A percentile compares a stretch with the other conserved stretches of the same genome.
Conservation (phyloP, 2,329 filamentous ascomycete species). For the Thermoascus crustaceus region DNA sequence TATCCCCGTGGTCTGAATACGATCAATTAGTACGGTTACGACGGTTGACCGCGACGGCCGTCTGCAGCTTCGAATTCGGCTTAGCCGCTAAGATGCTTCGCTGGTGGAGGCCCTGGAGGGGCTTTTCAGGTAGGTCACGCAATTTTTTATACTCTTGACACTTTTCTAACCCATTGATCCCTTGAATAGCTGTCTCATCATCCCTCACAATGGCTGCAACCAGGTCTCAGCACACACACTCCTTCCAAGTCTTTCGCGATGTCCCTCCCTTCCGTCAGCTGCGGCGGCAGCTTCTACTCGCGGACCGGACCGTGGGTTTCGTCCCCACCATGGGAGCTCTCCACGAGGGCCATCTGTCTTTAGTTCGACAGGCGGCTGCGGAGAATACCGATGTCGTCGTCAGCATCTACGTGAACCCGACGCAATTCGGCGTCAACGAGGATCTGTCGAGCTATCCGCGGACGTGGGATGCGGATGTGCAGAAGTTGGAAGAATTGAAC, state of each 20-base stretch:
- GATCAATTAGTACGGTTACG: too few species aligned
- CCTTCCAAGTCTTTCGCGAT: conserved; percentile 59
- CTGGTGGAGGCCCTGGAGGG: conserved; percentile 16
- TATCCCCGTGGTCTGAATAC: too few species aligned
- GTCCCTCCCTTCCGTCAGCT: conserved; percentile 62
- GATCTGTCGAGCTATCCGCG: conserved; percentile 84
- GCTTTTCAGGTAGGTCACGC: conserved; percentile 11
- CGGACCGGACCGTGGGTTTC: conserved; percentile 68
- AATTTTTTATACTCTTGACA: neutral
- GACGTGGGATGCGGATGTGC: conserved; percentile 74
- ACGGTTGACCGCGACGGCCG: too few species aligned
- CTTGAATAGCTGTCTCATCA: conserved; percentile 11
- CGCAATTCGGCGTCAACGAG: conserved; percentile 85
- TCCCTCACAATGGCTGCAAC: conserved; percentile 15
- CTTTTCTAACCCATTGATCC: neutral
- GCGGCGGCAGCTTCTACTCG: conserved; percentile 56
- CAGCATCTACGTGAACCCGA: conserved; percentile 91
- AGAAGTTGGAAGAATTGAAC: conserved; percentile 60
- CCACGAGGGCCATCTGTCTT: conserved; percentile 80
- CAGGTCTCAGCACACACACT: conserved; percentile 14
- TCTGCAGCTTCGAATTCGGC: too few species aligned
- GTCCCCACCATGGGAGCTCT: conserved; percentile 97
- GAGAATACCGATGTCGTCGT: conserved; percentile 85
- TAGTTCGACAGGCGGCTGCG: conserved; percentile 73
- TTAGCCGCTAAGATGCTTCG: conserved; percentile 29